These are phyloP conservation scores for Moricandia arvensis DNA, from an alignment of 345 rosid species.

Conservation along the genomic window DNA sequence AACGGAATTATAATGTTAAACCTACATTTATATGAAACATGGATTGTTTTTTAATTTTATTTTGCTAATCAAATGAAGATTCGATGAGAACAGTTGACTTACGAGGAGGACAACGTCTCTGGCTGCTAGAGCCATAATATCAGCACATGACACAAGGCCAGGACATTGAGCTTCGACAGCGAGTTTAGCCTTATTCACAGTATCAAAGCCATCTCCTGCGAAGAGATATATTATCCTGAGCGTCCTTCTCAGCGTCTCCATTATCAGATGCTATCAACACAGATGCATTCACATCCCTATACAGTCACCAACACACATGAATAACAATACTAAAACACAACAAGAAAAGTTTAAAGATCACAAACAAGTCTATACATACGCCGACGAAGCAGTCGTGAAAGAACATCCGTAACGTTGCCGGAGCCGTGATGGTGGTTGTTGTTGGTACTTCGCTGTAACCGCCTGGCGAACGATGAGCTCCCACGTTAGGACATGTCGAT, in stretches of 20 bases:
- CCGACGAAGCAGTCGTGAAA: slow-evolving; percentile 90
- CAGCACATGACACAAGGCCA: slow-evolving; percentile 79
- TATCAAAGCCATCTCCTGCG: slow-evolving; percentile 92
- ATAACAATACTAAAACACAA: background rate
- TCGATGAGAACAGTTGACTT: slow-evolving; percentile 12
- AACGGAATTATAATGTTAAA: too few species aligned
- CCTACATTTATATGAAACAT: background rate
- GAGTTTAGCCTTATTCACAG: slow-evolving; percentile 63
- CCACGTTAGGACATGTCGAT: slow-evolving; percentile 59
- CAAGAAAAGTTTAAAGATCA: background rate
- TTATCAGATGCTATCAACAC: slow-evolving; percentile 60
- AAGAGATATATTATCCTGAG: slow-evolving; percentile 71
- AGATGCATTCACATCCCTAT: slow-evolving; percentile 93
- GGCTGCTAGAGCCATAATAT: slow-evolving; percentile 70
- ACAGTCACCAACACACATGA: slow-evolving; percentile 8
- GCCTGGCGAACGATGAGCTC: slow-evolving; percentile 60
- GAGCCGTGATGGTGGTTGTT: slow-evolving; percentile 63
- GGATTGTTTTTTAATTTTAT: background rate
- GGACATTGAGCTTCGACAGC: slow-evolving; percentile 75
- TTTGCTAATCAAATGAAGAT: background rate
- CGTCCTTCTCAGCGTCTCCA: slow-evolving; percentile 84
- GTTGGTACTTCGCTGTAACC: slow-evolving; percentile 52
- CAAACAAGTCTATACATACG: slow-evolving; percentile 35
- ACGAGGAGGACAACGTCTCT: slow-evolving; percentile 82
- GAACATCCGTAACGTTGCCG: slow-evolving; percentile 83